phyloP scores from a whole-genome alignment of 306 rosid species.

The Argentina anserina region DNA sequence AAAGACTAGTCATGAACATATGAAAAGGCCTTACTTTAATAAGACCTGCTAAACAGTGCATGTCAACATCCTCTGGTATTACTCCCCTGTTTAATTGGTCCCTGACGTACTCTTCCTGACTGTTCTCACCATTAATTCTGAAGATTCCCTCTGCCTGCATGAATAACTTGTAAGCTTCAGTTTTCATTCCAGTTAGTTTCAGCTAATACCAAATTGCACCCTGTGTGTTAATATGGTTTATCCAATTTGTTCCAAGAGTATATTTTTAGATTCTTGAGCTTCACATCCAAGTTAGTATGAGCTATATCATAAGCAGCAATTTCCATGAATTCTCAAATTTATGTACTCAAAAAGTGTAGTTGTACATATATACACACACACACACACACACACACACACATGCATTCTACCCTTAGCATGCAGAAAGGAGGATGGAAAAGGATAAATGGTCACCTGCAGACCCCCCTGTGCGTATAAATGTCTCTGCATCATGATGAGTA shows the following conservation, averaged over 20 bases:
- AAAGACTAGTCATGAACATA: not conserved
- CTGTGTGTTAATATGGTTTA: not conserved
- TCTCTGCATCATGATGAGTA: constrained; percentile 86
- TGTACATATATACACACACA: too few species aligned
- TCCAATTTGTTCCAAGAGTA: not conserved
- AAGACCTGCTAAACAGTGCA: constrained; percentile 95
- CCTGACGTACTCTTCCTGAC: constrained; percentile 90
- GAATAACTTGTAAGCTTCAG: constrained; percentile 26
- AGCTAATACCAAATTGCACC: constrained; percentile 2
- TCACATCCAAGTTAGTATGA: not conserved
- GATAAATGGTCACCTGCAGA: constrained; percentile 55
- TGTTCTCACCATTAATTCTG: constrained; percentile 85
- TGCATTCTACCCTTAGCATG: constrained; percentile 4
- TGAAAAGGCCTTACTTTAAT: constrained; percentile 57
- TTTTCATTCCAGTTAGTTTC: constrained; percentile 17
- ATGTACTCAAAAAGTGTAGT: not conserved
- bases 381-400: too few species aligned
- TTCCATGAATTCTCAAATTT: not conserved
- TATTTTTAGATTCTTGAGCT: not conserved
- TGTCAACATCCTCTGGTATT: constrained; percentile 71
- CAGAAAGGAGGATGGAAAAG: constrained; percentile 18
- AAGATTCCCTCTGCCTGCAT: constrained; percentile 97
- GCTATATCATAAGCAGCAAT: not conserved
- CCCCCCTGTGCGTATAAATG: constrained; percentile 84
- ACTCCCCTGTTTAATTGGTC: constrained; percentile 86